Conservation (phyloP, 2,329 filamentous ascomycete species). For the Exophiala dermatitidis region DNA sequence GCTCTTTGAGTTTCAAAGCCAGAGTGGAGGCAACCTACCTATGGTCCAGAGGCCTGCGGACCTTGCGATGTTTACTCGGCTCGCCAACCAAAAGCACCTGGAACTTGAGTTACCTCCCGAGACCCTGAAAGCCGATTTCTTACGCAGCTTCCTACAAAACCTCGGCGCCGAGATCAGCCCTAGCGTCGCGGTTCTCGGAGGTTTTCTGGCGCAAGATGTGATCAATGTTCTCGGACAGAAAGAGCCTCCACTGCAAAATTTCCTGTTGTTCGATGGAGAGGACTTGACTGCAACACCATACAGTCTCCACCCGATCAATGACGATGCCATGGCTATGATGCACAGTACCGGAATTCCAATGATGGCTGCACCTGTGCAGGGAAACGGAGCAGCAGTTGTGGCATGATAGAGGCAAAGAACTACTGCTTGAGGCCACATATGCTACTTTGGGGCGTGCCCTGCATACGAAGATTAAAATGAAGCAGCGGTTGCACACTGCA, state of each 20-base stretch:
- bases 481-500: neutral
- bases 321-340: conserved; percentile 20
- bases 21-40: conserved; percentile 49
- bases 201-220: conserved; percentile 86
- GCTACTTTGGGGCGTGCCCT: neutral
- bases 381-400: conserved; percentile 5
- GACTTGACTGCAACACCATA: conserved; percentile 72
- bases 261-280: conserved; percentile 84
- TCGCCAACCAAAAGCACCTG: conserved; percentile 71
- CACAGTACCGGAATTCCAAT: conserved; percentile 16
- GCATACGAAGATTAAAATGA: neutral
- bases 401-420: conserved; percentile 2
- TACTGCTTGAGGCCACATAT: neutral
- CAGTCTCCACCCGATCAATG: conserved; percentile 64
- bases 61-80: conserved; percentile 65
- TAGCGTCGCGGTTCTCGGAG: conserved; percentile 81
- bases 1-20: conserved; percentile 75
- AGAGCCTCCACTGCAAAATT: conserved; percentile 93
- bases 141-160: conserved; percentile 81
- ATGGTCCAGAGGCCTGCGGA: conserved; percentile 52
- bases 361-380: conserved; percentile 13
- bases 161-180: conserved; percentile 77
- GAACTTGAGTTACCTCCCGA: conserved; percentile 63
- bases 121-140: conserved; percentile 61
- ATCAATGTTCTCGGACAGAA: conserved; percentile 89